phyloP scores from a whole-genome alignment of 148 eudicot genomes.

The Persicaria tinctoria region DNA sequence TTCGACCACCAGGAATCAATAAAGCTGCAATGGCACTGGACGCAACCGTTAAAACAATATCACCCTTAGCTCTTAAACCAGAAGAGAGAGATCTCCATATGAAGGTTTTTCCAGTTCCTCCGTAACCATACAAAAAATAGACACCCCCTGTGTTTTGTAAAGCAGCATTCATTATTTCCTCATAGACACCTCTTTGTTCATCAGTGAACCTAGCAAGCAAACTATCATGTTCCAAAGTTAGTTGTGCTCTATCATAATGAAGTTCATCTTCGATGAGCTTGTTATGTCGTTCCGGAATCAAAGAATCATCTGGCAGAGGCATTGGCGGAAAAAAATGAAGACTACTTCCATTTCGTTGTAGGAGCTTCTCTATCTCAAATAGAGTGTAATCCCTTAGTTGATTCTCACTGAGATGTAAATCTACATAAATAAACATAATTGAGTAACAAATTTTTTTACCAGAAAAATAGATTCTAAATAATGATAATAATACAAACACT shows the following conservation, averaged over 20 bases:
- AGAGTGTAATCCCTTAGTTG: not conserved
- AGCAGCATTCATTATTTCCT: not conserved
- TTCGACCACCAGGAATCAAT: not conserved
- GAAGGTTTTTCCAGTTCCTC: slow-evolving; percentile 25
- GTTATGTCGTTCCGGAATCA: not conserved
- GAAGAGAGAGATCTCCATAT: slow-evolving; percentile 18
- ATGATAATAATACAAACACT: too few species aligned
- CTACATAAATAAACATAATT: not conserved
- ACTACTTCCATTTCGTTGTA: not conserved
- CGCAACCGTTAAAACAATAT: slow-evolving; percentile 17
- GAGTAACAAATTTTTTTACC: too few species aligned
- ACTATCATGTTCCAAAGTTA: not conserved
- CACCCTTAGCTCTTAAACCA: slow-evolving; percentile 8
- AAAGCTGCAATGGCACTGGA: slow-evolving; percentile 23
- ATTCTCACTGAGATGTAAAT: not conserved
- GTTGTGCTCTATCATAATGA: not conserved
- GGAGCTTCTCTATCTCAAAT: not conserved
- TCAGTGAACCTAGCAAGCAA: not conserved
- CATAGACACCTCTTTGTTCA: slow-evolving; percentile 5
- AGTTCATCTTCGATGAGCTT: slow-evolving; percentile 12
- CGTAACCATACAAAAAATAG: slow-evolving; percentile 22
- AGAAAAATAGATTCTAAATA: not conserved
- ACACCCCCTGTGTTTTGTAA: slow-evolving; percentile 1
- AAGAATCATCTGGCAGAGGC: not conserved
- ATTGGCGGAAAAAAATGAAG: not conserved